Conservation (phyloP, 331 rosid species). For the Dryas integrifolia region DNA sequence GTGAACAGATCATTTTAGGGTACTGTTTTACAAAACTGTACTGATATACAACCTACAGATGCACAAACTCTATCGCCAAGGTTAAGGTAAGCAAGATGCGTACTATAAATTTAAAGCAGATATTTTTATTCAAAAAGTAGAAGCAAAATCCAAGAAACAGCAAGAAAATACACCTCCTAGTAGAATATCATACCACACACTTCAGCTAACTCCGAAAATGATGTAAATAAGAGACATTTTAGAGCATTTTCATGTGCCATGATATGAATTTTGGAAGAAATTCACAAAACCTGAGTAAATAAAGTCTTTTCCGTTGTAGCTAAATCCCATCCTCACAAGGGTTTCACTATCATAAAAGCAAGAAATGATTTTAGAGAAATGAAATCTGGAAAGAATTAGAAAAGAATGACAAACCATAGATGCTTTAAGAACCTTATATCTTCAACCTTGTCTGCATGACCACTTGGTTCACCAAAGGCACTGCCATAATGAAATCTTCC, state of each 20-base stretch:
- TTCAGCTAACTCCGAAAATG: too few relatives aligned
- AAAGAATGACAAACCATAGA: slow-evolving; percentile 8
- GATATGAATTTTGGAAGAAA: slow-evolving; percentile 2
- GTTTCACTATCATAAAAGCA: slow-evolving; percentile 59
- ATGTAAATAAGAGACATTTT: neutral
- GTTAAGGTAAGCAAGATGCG: too few relatives aligned
- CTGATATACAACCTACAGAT: too few relatives aligned
- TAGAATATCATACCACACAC: too few relatives aligned
- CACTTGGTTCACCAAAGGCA: slow-evolving; percentile 98
- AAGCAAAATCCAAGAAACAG: too few relatives aligned
- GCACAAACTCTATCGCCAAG: too few relatives aligned
- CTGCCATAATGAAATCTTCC: slow-evolving; percentile 96
- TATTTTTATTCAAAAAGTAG: too few relatives aligned
- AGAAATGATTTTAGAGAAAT: slow-evolving; percentile 9
- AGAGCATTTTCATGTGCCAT: neutral
- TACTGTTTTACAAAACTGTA: too few relatives aligned
- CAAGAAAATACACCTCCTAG: too few relatives aligned
- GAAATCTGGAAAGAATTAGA: slow-evolving; percentile 5
- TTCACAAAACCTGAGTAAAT: slow-evolving; percentile 68
- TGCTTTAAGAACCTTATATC: slow-evolving; percentile 58
- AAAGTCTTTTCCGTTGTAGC: slow-evolving; percentile 86
- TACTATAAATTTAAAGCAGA: too few relatives aligned
- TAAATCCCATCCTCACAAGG: slow-evolving; percentile 77
- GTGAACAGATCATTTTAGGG: too few relatives aligned
- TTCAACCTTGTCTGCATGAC: slow-evolving; percentile 97